Percentiles rank a stretch among this genome's conserved stretches.
Conservation (phyloP, 1,284 basidiomycete species). For the Malassezia equina region DNA sequence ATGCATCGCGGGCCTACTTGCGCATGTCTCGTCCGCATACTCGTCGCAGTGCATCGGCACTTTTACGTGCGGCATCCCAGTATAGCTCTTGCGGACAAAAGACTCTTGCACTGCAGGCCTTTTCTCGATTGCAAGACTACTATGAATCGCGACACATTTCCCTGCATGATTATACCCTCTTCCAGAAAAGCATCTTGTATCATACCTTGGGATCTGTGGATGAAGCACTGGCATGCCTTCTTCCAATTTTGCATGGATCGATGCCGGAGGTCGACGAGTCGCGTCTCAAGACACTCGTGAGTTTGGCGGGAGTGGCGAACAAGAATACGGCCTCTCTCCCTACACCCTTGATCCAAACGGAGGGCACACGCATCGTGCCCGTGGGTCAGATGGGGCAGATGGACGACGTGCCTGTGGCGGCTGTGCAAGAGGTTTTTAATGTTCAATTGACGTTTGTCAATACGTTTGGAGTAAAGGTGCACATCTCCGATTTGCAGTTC, state of each 20-base stretch:
- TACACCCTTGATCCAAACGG: neutral
- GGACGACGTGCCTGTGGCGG: neutral
- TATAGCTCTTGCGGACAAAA: conserved; percentile 54
- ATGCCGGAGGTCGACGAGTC: conserved; percentile 43
- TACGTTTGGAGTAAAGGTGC: neutral
- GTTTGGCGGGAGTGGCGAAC: conserved; percentile 50
- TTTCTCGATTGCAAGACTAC: conserved; percentile 21
- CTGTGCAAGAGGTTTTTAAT: neutral
- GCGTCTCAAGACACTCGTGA: conserved; percentile 51
- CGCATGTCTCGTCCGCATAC: conserved; percentile 40
- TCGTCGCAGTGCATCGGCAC: conserved; percentile 51
- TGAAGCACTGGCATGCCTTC: conserved; percentile 51
- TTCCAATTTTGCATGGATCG: conserved; percentile 31
- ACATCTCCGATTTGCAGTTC: neutral
- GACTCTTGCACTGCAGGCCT: conserved; percentile 24
- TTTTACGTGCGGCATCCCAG: conserved; percentile 52
- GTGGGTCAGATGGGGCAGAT: neutral
- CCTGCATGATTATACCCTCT: conserved; percentile 51
- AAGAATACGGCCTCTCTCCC: neutral
- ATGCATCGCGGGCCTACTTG: conserved; percentile 51
- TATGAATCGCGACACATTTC: conserved; percentile 47
- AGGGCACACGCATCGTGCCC: neutral
- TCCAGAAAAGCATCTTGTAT: conserved; percentile 52
- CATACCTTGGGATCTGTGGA: conserved; percentile 52
- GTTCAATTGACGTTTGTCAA: conserved; percentile 5